Conservation (phyloP, 2,329 filamentous ascomycete genomes). For the Chaetomiaceae sp. region DNA sequence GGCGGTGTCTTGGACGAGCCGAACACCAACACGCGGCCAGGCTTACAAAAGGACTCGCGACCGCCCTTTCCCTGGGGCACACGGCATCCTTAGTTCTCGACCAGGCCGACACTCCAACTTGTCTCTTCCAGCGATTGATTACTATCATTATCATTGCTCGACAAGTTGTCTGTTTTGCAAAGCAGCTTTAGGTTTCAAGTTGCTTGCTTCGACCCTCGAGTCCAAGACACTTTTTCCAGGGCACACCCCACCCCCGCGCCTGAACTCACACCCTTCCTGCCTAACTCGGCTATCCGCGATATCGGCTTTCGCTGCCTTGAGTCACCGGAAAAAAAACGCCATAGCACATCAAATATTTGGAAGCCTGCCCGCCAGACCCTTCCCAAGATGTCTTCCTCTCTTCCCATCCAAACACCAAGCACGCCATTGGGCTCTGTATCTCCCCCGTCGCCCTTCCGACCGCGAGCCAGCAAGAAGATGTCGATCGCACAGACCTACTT, state of each 20-base stretch:
- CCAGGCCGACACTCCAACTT: conserved; percentile 6
- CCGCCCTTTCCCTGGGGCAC: conserved; percentile 17
- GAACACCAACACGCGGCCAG: conserved; percentile 26
- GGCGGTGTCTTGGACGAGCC: conserved; percentile 23
- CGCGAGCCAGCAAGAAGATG: conserved; percentile 69
- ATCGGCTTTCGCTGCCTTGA: conserved; percentile 27
- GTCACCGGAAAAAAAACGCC: conserved; percentile 24
- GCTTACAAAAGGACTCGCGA: conserved; percentile 25
- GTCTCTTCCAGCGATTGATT: background rate
- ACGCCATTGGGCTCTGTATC: conserved; percentile 24
- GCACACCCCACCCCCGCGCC: conserved; percentile 14
- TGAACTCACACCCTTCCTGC: conserved; percentile 17
- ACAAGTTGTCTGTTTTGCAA: background rate
- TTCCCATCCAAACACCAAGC: conserved; percentile 20
- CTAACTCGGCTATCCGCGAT: conserved; percentile 22
- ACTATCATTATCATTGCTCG: background rate
- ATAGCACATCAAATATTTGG: conserved; percentile 23
- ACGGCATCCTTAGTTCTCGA: conserved; percentile 12
- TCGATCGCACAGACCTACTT: conserved; percentile 98
- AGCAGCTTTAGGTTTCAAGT: no score
- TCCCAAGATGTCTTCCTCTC: conserved; percentile 26
- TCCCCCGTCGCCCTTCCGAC: conserved; percentile 44
- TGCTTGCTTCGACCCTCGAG: background rate
- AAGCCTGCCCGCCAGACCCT: conserved; percentile 12
- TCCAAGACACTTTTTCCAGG: background rate